Percentiles rank a stretch among this genome's conserved stretches.
phyloP scores from a whole-genome alignment of 2,329 filamentous ascomycete species.

The Botrytis paeoniae region DNA sequence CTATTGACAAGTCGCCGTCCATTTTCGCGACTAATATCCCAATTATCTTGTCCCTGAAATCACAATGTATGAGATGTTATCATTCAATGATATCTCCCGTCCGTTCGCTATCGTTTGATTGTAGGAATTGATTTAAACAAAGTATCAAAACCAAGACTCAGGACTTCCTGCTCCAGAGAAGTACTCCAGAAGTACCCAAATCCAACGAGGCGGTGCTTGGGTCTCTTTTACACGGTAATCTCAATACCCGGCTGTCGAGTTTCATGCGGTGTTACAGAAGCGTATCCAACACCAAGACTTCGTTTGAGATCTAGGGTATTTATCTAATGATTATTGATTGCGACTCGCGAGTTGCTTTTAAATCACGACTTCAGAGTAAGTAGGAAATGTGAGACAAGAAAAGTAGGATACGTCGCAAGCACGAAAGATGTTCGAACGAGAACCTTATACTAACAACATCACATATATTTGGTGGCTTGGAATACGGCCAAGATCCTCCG shows the following conservation, averaged over 20 bases:
- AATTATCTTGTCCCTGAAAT: neutral
- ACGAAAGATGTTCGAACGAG: neutral
- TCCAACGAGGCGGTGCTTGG: constrained; percentile 10
- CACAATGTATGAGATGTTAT: neutral
- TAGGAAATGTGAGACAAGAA: neutral
- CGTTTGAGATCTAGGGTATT: neutral
- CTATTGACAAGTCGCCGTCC: constrained; percentile 2
- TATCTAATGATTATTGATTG: neutral
- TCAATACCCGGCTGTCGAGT: constrained; percentile 12
- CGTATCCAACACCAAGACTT: neutral
- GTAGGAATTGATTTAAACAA: neutral
- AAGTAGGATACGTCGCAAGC: neutral
- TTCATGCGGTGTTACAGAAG: constrained; percentile 8
- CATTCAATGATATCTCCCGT: neutral
- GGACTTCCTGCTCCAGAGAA: neutral
- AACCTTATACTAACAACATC: neutral
- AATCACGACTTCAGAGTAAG: neutral
- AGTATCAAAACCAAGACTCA: neutral
- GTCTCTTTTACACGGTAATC: constrained; percentile 3
- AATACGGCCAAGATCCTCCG: neutral
- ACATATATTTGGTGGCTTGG: constrained; percentile 12
- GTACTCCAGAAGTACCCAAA: constrained; percentile 6
- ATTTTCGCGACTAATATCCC: neutral
- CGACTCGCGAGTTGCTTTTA: neutral
- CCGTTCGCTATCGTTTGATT: neutral